phyloP scores from a whole-genome alignment of 495 filamentous ascomycete genomes.

The Chaetomidium leptoderma region DNA sequence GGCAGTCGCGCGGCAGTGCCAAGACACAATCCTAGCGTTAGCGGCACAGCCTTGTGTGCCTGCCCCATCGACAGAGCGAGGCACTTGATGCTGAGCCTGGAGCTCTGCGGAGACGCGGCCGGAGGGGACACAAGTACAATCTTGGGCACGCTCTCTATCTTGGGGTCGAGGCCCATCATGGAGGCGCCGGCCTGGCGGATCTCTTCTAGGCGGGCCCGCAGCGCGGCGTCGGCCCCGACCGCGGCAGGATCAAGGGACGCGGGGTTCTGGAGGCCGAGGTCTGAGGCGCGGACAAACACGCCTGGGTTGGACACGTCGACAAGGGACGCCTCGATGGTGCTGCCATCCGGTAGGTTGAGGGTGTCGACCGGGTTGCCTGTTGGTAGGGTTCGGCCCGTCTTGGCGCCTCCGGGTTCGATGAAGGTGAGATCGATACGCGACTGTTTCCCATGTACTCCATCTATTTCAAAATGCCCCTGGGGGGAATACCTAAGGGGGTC shows the following conservation, averaged over 20 bases:
- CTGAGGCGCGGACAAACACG: conserved; percentile 55
- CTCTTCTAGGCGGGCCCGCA: conserved; percentile 53
- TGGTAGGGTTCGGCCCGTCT: conserved; percentile 61
- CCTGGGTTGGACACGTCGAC: conserved; percentile 64
- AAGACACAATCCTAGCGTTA: conserved; percentile 58
- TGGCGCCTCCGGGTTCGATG: conserved; percentile 61
- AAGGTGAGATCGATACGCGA: conserved; percentile 60
- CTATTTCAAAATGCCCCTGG: conserved; percentile 57
- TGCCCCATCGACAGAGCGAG: conserved; percentile 51
- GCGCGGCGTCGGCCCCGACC: conserved; percentile 42
- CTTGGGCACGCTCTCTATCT: conserved; percentile 61
- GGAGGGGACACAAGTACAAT: conserved; percentile 56
- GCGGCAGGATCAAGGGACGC: conserved; percentile 51
- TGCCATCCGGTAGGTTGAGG: conserved; percentile 51
- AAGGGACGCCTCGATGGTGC: conserved; percentile 44
- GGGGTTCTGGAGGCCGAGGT: conserved; percentile 42
- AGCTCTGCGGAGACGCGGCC: conserved; percentile 14
- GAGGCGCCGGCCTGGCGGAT: conserved; percentile 58
- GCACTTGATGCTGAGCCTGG: conserved; percentile 42
- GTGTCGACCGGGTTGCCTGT: conserved; percentile 56
- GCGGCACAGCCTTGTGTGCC: conserved; percentile 60
- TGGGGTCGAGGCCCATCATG: conserved; percentile 58
- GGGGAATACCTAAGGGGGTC: conserved; percentile 42
- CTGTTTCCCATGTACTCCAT: conserved; percentile 60
- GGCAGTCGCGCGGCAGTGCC: conserved; percentile 53